Evolutionary conservation across 139 green algal genomes (phyloP).

Genomic region (Picochlorum costavermella): DNA sequence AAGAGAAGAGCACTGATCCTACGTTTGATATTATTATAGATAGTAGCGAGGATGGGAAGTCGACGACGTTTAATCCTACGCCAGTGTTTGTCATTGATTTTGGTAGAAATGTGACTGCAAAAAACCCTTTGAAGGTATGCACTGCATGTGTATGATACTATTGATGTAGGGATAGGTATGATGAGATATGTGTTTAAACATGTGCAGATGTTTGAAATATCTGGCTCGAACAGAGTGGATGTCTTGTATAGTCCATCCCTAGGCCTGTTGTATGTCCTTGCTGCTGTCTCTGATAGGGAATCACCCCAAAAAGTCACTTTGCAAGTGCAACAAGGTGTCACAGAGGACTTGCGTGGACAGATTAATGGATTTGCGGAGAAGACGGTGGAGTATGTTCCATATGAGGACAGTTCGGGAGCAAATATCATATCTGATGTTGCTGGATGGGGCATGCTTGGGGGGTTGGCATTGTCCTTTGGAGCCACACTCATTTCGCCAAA

Average conservation of each 20-base stretch:
- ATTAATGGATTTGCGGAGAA: constrained; percentile 2
- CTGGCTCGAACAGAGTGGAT: constrained; percentile 14
- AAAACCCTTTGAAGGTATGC: constrained; percentile 16
- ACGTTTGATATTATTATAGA: constrained; percentile 13
- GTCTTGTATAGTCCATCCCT: constrained; percentile 13
- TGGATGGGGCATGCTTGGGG: constrained; percentile 11
- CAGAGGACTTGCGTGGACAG: neutral
- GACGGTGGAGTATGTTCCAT: constrained; percentile 10
- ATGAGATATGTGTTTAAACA: neutral
- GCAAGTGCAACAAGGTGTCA: constrained; percentile 5
- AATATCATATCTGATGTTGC: constrained; percentile 4
- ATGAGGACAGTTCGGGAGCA: neutral
- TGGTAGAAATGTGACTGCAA: constrained; percentile 16
- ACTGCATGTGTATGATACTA: neutral
- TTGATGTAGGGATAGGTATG: too few species aligned
- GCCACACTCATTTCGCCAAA: constrained; percentile 10
- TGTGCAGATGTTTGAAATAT: neutral
- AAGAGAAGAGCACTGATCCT: neutral
- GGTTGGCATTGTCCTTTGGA: constrained; percentile 17
- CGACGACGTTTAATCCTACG: neutral
- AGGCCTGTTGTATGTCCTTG: constrained; percentile 19
- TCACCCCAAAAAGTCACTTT: constrained; percentile 5
- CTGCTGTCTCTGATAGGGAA: constrained; percentile 6
- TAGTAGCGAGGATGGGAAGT: constrained; percentile 10
- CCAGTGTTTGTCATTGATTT: constrained; percentile 26